Evolutionary conservation across 805 yeast genomes (phyloP), one percentile per base, ranked within the genome.

Genomic region (Sugiyamaella americana): DNA sequence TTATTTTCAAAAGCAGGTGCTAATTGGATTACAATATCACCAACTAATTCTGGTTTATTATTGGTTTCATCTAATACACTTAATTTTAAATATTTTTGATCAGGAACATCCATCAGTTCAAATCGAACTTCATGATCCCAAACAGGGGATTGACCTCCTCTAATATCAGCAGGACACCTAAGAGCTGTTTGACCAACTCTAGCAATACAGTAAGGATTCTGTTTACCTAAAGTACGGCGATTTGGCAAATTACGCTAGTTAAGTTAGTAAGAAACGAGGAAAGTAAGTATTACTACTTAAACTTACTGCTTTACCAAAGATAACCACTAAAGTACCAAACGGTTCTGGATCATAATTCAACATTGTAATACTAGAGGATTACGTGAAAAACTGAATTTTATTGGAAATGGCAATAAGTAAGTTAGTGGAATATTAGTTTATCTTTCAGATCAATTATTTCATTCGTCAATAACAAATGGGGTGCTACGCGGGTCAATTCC

Each of bases 111-210:
- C 23, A 40, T 23, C 24, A 65, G 53, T 22, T 55, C 51, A 55
- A 62, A 66, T n/a, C 69, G 55, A 18, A 58, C 59, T 48, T 66
- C 69, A 40, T 65, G 63, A 52, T 85, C 81, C 87, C 97, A 93
- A 18, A 72, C 76, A 1, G 98, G 98, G 3, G 86, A 84, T 61
- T 93, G 98, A 1, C 98, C 98, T 1, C 96, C 98, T 54, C 98
- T 69, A 44, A 78, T 75, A 49, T 85, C 80, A 0, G 87, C 74
- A 30, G 79, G 80, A 1, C 97, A 87, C 58, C 83, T 79, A 53
- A 84, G 80, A 6, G 94, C 91, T 56, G 78, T 76, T 50, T 86
- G 87, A 23, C 89, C 91, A 3, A 93, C 72, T 47, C 98, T 70
- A 10, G 86, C 72, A 4, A 91, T 79, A 50, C 88, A 84, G 66